Conservation (phyloP, 2,329 filamentous ascomycete species). For the Cladosporium austrohemisphaericum region DNA sequence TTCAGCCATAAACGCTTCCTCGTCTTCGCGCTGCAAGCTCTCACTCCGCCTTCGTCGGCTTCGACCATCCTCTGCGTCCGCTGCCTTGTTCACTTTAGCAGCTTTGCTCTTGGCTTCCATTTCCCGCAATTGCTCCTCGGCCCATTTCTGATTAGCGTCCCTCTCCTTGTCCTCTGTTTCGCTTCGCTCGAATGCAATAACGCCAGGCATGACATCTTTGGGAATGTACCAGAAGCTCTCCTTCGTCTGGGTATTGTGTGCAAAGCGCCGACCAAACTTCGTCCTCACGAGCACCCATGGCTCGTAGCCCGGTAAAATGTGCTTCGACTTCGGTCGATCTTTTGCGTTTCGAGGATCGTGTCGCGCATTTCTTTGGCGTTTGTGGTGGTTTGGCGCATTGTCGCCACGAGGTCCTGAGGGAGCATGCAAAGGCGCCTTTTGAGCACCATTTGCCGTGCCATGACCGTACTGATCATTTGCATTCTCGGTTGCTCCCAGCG, state of each 20-base stretch:
- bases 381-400: slow-evolving; percentile 1
- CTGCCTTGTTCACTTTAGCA: slow-evolving; percentile 20
- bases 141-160: slow-evolving; percentile 31
- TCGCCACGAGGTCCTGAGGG: slow-evolving; percentile 15
- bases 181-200: slow-evolving; percentile 62
- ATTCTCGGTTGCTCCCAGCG: slow-evolving; percentile 23
- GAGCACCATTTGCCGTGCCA: background rate
- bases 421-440: slow-evolving; percentile 12
- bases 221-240: slow-evolving; percentile 95
- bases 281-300: slow-evolving; percentile 94
- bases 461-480: slow-evolving; percentile 8
- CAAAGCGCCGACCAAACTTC: slow-evolving; percentile 82
- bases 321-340: slow-evolving; percentile 78
- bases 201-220: slow-evolving; percentile 73
- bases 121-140: slow-evolving; percentile 29
- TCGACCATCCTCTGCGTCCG: slow-evolving; percentile 20
- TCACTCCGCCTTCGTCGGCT: slow-evolving; percentile 26
- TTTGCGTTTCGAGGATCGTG: slow-evolving; percentile 37
- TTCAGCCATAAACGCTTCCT: slow-evolving; percentile 34
- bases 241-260: slow-evolving; percentile 80
- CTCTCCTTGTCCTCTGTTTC: slow-evolving; percentile 65
- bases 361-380: slow-evolving; percentile 22
- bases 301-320: slow-evolving; percentile 72
- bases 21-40: slow-evolving; percentile 34
- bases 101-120: slow-evolving; percentile 25